phyloP scores from a whole-genome alignment of 768 basidiomycete genomes.

The Coprinellus micaceus region DNA sequence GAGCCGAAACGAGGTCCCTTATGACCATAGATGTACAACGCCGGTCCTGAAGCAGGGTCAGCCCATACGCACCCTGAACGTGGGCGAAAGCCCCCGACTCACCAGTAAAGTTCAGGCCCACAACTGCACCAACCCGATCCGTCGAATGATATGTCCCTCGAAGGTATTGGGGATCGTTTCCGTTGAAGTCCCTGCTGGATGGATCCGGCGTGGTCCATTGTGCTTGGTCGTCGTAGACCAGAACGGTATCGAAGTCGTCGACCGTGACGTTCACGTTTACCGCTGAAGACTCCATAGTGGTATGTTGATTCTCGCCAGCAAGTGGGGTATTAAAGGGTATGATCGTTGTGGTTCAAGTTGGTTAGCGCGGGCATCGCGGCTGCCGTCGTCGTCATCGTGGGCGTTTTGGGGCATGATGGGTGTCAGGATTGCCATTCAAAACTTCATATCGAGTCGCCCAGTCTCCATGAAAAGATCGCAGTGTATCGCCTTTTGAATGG shows the following conservation, averaged over 20 bases:
- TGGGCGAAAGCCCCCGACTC: constrained; percentile 5
- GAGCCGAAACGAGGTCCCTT: constrained; percentile 41
- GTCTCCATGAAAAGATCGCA: background rate
- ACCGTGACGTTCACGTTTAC: constrained; percentile 43
- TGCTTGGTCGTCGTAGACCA: constrained; percentile 37
- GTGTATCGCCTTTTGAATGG: background rate
- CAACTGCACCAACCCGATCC: constrained; percentile 29
- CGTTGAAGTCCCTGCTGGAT: constrained; percentile 34
- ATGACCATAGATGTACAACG: constrained; percentile 40
- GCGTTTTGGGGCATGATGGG: background rate
- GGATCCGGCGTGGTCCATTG: constrained; percentile 46
- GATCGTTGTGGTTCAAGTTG: background rate
- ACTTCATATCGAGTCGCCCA: background rate
- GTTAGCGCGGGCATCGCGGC: background rate
- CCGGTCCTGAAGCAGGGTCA: constrained; percentile 29
- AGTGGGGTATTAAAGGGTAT: background rate
- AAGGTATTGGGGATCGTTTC: constrained; percentile 33
- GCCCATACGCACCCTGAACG: background rate
- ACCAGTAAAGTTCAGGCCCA: constrained; percentile 45
- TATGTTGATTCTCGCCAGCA: background rate
- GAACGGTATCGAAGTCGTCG: constrained; percentile 45
- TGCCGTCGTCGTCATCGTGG: background rate
- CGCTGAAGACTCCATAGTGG: constrained; percentile 38
- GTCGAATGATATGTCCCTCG: constrained; percentile 45
- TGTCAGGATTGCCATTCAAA: background rate